phyloP scores from a whole-genome alignment of 2,329 filamentous ascomycete species.

The Pseudopyrenochaeta lycopersici region DNA sequence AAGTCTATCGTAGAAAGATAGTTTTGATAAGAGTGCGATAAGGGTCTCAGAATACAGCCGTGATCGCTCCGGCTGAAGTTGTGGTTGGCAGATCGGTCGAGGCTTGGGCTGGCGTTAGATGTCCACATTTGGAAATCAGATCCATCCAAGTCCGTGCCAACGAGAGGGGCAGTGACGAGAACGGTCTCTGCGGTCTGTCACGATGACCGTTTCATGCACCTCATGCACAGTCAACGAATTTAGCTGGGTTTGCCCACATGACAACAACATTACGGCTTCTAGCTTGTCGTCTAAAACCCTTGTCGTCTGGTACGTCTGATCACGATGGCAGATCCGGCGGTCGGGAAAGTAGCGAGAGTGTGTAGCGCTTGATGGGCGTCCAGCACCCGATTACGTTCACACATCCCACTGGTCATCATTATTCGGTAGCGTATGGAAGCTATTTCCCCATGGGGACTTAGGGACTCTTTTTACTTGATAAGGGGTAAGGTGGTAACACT shows the following conservation, averaged over 20 bases:
- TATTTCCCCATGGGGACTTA: constrained; percentile 39
- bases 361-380: constrained; percentile 31
- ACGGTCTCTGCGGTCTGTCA: constrained; percentile 30
- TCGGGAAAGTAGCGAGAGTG: constrained; percentile 13
- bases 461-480: constrained; percentile 34
- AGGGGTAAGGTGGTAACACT: constrained; percentile 24
- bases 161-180: constrained; percentile 36
- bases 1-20: constrained; percentile 9
- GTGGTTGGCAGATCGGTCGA: constrained; percentile 26
- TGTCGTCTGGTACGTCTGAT: constrained; percentile 23
- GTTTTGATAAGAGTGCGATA: constrained; percentile 24
- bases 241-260: constrained; percentile 15
- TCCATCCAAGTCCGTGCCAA: constrained; percentile 39
- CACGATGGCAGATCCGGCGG: constrained; percentile 31
- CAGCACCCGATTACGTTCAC: constrained; percentile 36
- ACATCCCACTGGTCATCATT: constrained; percentile 31
- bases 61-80: constrained; percentile 16
- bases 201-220: constrained; percentile 26
- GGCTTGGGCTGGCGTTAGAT: constrained; percentile 30
- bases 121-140: constrained; percentile 40
- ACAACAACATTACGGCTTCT: constrained; percentile 8
- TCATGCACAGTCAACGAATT: constrained; percentile 20
- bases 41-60: constrained; percentile 17
- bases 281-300: constrained; percentile 10
- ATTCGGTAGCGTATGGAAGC: constrained; percentile 31